A percentile compares a stretch with the other conserved stretches of the same genome.
Conservation (phyloP, 805 yeast genomes). For the Lachancea thermotolerans region DNA sequence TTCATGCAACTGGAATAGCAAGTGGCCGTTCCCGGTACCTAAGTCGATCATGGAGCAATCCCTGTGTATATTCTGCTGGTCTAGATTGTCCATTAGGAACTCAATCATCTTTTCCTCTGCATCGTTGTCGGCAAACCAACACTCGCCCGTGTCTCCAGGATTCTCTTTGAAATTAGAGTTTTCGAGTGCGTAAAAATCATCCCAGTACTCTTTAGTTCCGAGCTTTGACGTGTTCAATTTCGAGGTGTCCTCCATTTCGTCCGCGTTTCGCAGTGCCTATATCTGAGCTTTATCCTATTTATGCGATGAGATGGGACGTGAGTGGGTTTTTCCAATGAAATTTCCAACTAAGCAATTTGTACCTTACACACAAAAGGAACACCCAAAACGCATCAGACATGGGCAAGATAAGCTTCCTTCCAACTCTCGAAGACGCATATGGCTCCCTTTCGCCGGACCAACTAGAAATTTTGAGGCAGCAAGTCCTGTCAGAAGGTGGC, state of each 20-base stretch:
- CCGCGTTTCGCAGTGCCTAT: not conserved
- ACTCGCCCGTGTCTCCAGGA: constrained; percentile 84
- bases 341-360: not conserved
- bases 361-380: not conserved
- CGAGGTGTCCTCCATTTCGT: constrained; percentile 34
- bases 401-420: constrained; percentile 25
- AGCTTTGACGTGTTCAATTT: constrained; percentile 68
- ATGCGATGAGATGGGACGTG: not conserved
- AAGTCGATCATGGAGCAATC: constrained; percentile 56
- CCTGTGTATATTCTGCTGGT: constrained; percentile 28
- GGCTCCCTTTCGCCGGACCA: constrained; percentile 63
- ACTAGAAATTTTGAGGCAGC: constrained; percentile 65
- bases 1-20: constrained; percentile 60
- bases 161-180: constrained; percentile 63
- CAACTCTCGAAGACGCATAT: constrained; percentile 28
- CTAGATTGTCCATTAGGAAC: constrained; percentile 51
- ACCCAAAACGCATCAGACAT: constrained; percentile 8
- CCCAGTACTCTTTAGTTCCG: constrained; percentile 91
- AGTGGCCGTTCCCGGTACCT: constrained; percentile 96
- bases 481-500: constrained; percentile 66
- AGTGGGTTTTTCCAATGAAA: not conserved
- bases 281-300: not conserved
- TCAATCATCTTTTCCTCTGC: constrained; percentile 83
- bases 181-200: constrained; percentile 73
- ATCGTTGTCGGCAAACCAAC: constrained; percentile 94